Percentiles rank a stretch among this genome's conserved stretches.
Evolutionary conservation across 2,329 filamentous ascomycete species (phyloP).

Genomic region (Apiospora pterosperma): DNA sequence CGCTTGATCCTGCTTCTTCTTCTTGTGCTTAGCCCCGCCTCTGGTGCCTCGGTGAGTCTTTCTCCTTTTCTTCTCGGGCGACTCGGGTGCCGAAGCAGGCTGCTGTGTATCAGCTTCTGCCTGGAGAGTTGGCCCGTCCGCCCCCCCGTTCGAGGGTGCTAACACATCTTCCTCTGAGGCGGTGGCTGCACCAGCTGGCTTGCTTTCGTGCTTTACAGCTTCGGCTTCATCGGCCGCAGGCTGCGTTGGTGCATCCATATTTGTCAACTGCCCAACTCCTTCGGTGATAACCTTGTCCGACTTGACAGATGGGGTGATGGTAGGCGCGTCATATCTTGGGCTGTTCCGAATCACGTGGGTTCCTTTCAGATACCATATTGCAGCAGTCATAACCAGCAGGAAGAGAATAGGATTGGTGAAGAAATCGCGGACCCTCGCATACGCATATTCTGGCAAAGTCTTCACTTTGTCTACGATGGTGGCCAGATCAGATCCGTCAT

Average conservation of each 20-base stretch:
- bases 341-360: constrained; percentile 21
- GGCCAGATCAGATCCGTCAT: constrained; percentile 31
- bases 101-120: not conserved
- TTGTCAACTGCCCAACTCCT: not conserved
- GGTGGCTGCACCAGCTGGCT: not conserved
- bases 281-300: not conserved
- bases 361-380: constrained; percentile 33
- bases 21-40: constrained; percentile 66
- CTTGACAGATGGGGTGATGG: not conserved
- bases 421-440: constrained; percentile 50
- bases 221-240: not conserved
- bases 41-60: constrained; percentile 69
- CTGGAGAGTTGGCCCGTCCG: too few relatives aligned
- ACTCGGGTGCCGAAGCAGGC: constrained; percentile 12
- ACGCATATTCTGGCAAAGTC: constrained; percentile 46
- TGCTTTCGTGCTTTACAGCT: not conserved
- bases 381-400: constrained; percentile 33
- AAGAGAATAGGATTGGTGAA: constrained; percentile 53
- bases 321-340: constrained; percentile 4
- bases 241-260: not conserved
- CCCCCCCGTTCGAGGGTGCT: not conserved
- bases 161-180: not conserved
- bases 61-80: constrained; percentile 57
- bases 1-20: constrained; percentile 50
- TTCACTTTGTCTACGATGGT: constrained; percentile 49